A percentile compares a stretch with the other conserved stretches of the same genome.
Conservation (phyloP, 169 alveolate genomes). For the Blepharisma undulans region DNA sequence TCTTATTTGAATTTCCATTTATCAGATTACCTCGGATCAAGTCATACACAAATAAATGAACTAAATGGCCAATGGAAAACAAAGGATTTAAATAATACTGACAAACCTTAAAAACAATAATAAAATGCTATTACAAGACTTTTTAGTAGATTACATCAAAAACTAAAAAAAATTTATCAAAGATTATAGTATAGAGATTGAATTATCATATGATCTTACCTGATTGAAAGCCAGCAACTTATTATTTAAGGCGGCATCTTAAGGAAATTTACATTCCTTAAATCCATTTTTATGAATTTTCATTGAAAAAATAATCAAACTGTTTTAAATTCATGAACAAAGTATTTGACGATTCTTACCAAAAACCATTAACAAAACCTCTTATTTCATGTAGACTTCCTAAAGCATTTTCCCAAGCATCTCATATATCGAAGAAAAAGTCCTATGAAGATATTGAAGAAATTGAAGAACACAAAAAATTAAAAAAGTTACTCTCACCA, state of each 20-base stretch:
- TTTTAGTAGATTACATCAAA: not conserved
- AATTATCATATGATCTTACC: not conserved
- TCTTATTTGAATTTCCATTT: not conserved
- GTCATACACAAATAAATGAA: not conserved
- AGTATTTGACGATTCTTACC: not conserved
- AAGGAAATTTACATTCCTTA: not conserved
- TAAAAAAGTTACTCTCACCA: slow-evolving; percentile 24
- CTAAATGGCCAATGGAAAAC: not conserved
- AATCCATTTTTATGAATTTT: not conserved
- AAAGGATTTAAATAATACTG: not conserved
- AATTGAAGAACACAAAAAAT: not conserved
- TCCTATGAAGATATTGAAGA: not conserved
- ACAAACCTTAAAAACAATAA: too few relatives aligned
- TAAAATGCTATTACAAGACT: too few relatives aligned
- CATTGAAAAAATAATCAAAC: not conserved
- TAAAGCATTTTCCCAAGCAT: slow-evolving; percentile 38
- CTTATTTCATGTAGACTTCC: slow-evolving; percentile 33
- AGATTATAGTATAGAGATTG: not conserved
- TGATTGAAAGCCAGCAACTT: not conserved
- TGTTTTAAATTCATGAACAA: not conserved
- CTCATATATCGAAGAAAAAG: not conserved
- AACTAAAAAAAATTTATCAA: not conserved
- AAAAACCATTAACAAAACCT: not conserved
- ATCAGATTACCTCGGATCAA: not conserved
- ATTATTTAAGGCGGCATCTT: not conserved